These are phyloP conservation scores for Ceratobasidium sp. DNA, from an alignment of 1,284 basidiomycete species.

Conservation along the genomic window DNA sequence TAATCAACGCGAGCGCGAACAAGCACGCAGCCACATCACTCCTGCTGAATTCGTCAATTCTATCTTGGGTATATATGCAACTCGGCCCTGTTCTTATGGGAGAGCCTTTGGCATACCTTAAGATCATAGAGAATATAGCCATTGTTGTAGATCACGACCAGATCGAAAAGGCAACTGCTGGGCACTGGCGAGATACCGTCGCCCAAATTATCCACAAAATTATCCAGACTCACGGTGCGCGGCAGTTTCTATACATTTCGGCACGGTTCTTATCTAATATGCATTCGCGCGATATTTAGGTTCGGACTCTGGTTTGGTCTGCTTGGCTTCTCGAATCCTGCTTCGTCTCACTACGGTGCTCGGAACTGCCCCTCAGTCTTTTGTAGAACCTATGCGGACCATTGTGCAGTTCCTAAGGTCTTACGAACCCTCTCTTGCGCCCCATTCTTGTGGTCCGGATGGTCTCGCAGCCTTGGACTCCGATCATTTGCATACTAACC, in stretches of 20 bases:
- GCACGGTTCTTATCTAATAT: background rate
- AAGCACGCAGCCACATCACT: conserved; percentile 75
- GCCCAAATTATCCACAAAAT: conserved; percentile 4
- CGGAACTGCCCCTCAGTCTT: background rate
- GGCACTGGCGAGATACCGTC: conserved; percentile 49
- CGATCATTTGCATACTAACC: conserved; percentile 10
- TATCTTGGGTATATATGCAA: conserved; percentile 86
- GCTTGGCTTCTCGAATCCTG: conserved; percentile 2
- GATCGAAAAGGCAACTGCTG: conserved; percentile 44
- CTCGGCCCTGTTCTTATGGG: conserved; percentile 59
- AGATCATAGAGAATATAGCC: conserved; percentile 78
- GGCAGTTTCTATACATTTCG: background rate
- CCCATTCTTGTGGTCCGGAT: background rate
- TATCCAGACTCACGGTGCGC: conserved; percentile 15
- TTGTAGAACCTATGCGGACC: background rate
- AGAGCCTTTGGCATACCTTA: conserved; percentile 73
- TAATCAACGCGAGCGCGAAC: conserved; percentile 78
- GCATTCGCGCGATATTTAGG: background rate
- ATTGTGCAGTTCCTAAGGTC: background rate
- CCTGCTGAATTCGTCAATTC: conserved; percentile 74
- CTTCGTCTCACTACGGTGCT: conserved; percentile 17
- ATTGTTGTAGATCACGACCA: conserved; percentile 53
- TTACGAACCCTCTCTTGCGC: background rate
- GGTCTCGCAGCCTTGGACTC: background rate
- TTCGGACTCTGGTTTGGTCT: conserved; percentile 13